Evolutionary conservation across 2,329 filamentous ascomycete genomes (phyloP).

Genomic region (Aspergillaceae sp.): DNA sequence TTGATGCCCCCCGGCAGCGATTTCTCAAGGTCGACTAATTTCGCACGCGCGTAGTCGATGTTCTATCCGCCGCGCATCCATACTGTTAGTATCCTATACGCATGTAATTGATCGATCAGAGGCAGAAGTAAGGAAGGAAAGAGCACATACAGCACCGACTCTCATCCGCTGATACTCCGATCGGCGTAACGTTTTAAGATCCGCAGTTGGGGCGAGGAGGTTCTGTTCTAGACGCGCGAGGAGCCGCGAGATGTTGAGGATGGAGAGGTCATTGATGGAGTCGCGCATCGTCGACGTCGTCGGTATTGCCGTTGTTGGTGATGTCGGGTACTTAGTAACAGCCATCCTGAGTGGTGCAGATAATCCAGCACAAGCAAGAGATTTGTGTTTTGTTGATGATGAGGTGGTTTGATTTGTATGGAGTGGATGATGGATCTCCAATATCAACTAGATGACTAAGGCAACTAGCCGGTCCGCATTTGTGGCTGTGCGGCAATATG

Average conservation of each 20-base stretch:
- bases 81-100: background rate
- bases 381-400: no score
- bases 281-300: constrained; percentile 4
- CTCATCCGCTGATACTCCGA: constrained; percentile 37
- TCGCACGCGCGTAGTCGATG: constrained; percentile 37
- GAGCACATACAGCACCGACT: constrained; percentile 30
- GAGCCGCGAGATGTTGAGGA: constrained; percentile 11
- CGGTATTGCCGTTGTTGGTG: constrained; percentile 10
- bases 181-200: constrained; percentile 28
- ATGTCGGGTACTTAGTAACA: background rate
- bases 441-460: no score
- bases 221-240: constrained; percentile 37
- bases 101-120: background rate
- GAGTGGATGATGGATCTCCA: no score
- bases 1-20: constrained; percentile 30
- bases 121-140: background rate
- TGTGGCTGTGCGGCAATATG: no score
- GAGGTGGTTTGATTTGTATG: no score
- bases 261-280: background rate
- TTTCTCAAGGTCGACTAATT: constrained; percentile 34
- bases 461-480: no score
- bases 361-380: no score
- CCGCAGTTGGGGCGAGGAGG: constrained; percentile 31
- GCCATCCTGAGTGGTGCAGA: no score
- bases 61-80: constrained; percentile 21